Base-by-base conservation (phyloP, 2,329 filamentous ascomycete genomes). In the Nannizziopsis arthrosporioides region DNA sequence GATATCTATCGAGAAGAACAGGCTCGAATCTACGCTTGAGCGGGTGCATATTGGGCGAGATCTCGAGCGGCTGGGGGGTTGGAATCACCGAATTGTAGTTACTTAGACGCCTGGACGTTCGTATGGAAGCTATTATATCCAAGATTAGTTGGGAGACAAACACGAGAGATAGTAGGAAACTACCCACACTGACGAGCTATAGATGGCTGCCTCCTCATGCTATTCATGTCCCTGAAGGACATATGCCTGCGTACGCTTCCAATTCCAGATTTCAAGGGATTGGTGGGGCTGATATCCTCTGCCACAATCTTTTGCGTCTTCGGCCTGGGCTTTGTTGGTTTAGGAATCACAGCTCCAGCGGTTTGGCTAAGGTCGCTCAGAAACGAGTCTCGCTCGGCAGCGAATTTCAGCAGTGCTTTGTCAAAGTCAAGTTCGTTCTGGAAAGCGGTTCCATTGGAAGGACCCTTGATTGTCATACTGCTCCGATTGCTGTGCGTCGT, bases 21-120 rank as follows among this genome's bases (percentile, higher is more conserved):
- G 92, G 92, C 64, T 98, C 92, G 63, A 96, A 96, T 50, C 85
- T 82, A 53, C 90, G 80, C 68, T 92, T 90, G 51, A 98, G 73
- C 18, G 92, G 92, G 65, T 98, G 92, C 87, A 95, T 95, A 55
- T 93, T 81, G 14, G 89, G 87, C 51, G 90, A 85, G 44, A 82
- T 79, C 49, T 93, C 86, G 54, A 96, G 79, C 8, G 90, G 90
- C 64, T 96, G 87, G 10, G 92, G 92, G 1, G 81, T 81, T 11
- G 92, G 92, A 47, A 98, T 96, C 45, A 98, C 92, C 1, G 92
- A 95, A 65, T 96, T 96, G 68, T 98, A 98, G 63, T 94, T 94
- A 66, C 90, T 96, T 55, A 96, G 72, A 58, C 92, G 80, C 68
- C 81, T 92, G 34, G 89, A 82, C 4, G 89, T 94, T 57, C 89